Percentiles rank a stretch among this genome's conserved stretches.
phyloP scores from a whole-genome alignment of 331 rosid genomes.

The Quercus phellos region DNA sequence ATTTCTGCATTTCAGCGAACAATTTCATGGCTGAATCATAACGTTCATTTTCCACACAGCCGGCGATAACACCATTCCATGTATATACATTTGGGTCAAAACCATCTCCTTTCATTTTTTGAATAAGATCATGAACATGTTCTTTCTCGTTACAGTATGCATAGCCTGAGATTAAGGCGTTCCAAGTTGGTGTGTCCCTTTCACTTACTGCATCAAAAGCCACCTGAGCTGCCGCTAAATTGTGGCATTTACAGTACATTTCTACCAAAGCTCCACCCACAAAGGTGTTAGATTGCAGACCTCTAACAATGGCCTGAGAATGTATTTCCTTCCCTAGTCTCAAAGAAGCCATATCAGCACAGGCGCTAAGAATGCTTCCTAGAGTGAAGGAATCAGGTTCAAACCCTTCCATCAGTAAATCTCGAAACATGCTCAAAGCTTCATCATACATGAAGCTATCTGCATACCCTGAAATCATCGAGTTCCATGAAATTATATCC shows the following conservation, averaged over 20 bases:
- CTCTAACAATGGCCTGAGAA: conserved; percentile 37
- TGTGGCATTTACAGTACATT: conserved; percentile 45
- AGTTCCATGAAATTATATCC: conserved; percentile 54
- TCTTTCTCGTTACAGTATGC: conserved; percentile 24
- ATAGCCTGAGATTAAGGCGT: conserved; percentile 46
- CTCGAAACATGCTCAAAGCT: conserved; percentile 36
- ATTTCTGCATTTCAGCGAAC: conserved; percentile 39
- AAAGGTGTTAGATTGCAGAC: conserved; percentile 43
- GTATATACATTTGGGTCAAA: conserved; percentile 48
- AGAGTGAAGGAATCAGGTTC: conserved; percentile 56
- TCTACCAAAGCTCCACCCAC: conserved; percentile 63
- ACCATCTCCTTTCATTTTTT: conserved; percentile 42
- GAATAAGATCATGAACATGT: conserved; percentile 30
- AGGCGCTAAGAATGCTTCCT: conserved; percentile 49
- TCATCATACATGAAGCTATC: conserved; percentile 32
- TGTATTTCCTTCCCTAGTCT: conserved; percentile 47
- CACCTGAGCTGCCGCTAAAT: conserved; percentile 34
- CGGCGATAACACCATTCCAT: conserved; percentile 51
- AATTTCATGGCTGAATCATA: conserved; percentile 36
- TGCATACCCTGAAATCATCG: conserved; percentile 52
- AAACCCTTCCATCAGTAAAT: conserved; percentile 34
- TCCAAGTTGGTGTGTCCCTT: conserved; percentile 56
- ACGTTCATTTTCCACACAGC: conserved; percentile 37
- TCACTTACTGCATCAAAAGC: conserved; percentile 42
- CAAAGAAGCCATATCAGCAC: conserved; percentile 37